Conservation (phyloP, 2,329 filamentous ascomycete genomes). For the Trichoderma sp. region DNA sequence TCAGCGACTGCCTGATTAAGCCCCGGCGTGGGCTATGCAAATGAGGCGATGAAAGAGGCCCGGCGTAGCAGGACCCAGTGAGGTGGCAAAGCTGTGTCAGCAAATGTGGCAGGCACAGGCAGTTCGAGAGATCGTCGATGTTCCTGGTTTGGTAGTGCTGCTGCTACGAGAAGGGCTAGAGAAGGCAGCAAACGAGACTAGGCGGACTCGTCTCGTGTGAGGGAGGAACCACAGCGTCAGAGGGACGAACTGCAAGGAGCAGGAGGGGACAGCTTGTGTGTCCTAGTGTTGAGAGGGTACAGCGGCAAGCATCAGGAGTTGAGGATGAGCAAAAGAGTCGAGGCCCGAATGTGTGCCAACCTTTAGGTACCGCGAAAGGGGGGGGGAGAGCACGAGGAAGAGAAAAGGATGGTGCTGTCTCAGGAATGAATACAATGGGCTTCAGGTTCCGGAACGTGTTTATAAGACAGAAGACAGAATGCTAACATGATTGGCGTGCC, state of each 20-base stretch:
- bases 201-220: not conserved
- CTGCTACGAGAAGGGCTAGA: not conserved
- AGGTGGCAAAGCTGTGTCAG: conserved; percentile 18
- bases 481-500: conserved; percentile 36
- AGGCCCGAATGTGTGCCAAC: not conserved
- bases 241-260: not conserved
- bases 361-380: conserved; percentile 9
- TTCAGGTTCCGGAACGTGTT: conserved; percentile 27
- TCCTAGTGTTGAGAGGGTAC: conserved; percentile 6
- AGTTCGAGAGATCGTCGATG: not conserved
- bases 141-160: not conserved
- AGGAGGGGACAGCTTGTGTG: not conserved
- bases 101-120: conserved; percentile 7
- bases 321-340: not conserved
- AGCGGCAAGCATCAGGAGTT: not conserved
- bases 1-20: conserved; percentile 31
- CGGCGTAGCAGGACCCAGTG: conserved; percentile 11
- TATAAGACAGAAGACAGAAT: conserved; percentile 29
- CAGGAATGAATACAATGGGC: conserved; percentile 27
- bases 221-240: not conserved
- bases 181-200: conserved; percentile 1
- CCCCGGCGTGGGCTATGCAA: conserved; percentile 20
- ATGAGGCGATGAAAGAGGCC: conserved; percentile 17
- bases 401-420: conserved; percentile 27
- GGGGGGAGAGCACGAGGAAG: conserved; percentile 4